Conservation (phyloP, 1,284 basidiomycete species). For the Trichosporon faecale region DNA sequence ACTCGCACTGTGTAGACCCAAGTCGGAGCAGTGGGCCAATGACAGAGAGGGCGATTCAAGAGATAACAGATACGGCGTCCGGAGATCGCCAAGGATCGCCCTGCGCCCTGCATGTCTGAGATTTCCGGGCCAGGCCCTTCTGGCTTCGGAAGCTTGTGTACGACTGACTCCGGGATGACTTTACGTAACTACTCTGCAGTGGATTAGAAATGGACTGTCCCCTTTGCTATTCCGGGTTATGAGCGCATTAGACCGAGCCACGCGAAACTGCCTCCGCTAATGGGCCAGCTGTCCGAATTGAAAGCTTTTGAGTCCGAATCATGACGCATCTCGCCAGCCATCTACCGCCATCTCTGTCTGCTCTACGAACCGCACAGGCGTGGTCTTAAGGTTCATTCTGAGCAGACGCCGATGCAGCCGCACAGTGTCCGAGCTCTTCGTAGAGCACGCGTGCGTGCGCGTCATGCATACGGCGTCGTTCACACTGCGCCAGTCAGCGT, state of each 20-base stretch:
- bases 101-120: background rate
- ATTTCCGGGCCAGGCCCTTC: background rate
- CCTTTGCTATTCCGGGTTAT: background rate
- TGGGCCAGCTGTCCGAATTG: background rate
- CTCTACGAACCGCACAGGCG: background rate
- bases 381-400: background rate
- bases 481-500: background rate
- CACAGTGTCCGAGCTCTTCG: background rate
- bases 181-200: background rate
- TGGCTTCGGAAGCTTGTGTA: background rate
- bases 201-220: too few species aligned
- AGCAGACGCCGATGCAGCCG: background rate
- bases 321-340: background rate
- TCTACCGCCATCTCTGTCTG: background rate
- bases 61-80: background rate
- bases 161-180: background rate
- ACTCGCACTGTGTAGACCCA: background rate
- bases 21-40: background rate
- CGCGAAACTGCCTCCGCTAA: background rate
- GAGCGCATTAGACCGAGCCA: background rate
- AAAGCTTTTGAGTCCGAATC: background rate
- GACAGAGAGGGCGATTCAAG: background rate
- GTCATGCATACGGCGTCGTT: background rate
- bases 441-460: background rate
- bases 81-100: background rate